Percentiles rank a stretch among this genome's conserved stretches.
phyloP scores from a whole-genome alignment of 208 protist genomes.

The Trypanosoma theileri region DNA sequence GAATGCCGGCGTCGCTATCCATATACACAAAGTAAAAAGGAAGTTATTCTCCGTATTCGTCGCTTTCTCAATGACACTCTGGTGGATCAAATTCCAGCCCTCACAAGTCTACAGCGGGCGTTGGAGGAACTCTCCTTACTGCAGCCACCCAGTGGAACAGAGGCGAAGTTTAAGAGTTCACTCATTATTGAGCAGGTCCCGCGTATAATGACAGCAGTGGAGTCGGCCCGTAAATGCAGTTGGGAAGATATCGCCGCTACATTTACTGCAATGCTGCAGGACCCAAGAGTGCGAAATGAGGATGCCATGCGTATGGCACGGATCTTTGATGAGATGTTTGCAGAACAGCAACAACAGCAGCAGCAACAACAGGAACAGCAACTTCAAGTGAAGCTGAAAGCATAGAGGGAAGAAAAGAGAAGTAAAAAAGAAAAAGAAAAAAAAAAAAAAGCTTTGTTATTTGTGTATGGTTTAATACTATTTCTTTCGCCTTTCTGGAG shows the following conservation, averaged over 20 bases:
- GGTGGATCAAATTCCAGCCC: constrained; percentile 88
- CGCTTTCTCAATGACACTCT: constrained; percentile 85
- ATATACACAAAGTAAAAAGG: constrained; percentile 86
- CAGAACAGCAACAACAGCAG: constrained; percentile 15
- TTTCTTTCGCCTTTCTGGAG: no score
- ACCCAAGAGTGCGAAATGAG: constrained; percentile 44
- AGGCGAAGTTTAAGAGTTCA: constrained; percentile 85
- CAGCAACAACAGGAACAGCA: background rate
- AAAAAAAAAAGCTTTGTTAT: no score
- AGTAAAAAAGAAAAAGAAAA: no score
- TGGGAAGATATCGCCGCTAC: constrained; percentile 22
- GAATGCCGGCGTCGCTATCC: constrained; percentile 77
- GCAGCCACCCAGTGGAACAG: constrained; percentile 82
- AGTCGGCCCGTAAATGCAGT: constrained; percentile 13
- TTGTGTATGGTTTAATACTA: no score
- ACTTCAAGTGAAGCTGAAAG: background rate
- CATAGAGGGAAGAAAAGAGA: no score
- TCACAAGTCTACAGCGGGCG: constrained; percentile 81
- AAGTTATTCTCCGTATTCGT: constrained; percentile 64
- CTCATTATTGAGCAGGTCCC: constrained; percentile 89
- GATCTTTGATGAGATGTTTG: constrained; percentile 83
- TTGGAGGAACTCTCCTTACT: constrained; percentile 90
- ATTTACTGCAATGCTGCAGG: constrained; percentile 31
- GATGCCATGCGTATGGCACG: constrained; percentile 76
- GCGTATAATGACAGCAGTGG: constrained; percentile 68